Base-by-base conservation (phyloP, 495 filamentous ascomycete species). In the Penicillium odoratum region DNA sequence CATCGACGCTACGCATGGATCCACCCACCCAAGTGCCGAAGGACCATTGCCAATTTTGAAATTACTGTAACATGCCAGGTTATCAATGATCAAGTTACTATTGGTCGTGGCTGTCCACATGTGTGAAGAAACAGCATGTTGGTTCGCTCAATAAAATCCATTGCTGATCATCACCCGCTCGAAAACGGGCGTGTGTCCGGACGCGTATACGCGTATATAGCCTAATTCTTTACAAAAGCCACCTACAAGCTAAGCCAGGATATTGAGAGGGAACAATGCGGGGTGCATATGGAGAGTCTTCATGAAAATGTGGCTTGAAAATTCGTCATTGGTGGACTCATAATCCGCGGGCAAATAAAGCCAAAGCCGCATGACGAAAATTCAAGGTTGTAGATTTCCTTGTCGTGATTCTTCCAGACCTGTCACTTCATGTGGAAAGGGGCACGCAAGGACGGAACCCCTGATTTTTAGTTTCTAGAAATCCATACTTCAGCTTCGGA, bases 101-200 rank as follows among this genome's bases (percentile, higher is more conserved):
- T 21, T 21, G 21, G 21, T 21, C 21, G 21, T 21, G 21, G 21
- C 21, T 21, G 21, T 21, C 21, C 21, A 21, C 21, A 21, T 21
- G 21, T 21, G 21, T 21, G 21, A 21, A 21, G 21, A 21, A 21
- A 21, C 21, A 21, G 21, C 21, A 21, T 1, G 21, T 21, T 21
- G 21, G 21, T 21, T 21, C 21, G 2, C 21, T 2, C 2, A 9
- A 36, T 36, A 36, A 10, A 1, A 36, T 36, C 7, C 13, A 36
- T 9, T 34, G 61, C 56, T 57, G 56, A 62, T 62, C 63, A 59
- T 62, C 49, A n/a, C 63, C 50, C 25, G 29, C 50, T 65, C 18
- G 10, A 59, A 50, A 59, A 48, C 59, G 63, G 63, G 16, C 18
- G 13, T n/a, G 1, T 16, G 50, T 59, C 63, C 63, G 63, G 25